Evolutionary conservation across 2,329 filamentous ascomycete species (phyloP).

Genomic region (Colletotrichum brevisporum): DNA sequence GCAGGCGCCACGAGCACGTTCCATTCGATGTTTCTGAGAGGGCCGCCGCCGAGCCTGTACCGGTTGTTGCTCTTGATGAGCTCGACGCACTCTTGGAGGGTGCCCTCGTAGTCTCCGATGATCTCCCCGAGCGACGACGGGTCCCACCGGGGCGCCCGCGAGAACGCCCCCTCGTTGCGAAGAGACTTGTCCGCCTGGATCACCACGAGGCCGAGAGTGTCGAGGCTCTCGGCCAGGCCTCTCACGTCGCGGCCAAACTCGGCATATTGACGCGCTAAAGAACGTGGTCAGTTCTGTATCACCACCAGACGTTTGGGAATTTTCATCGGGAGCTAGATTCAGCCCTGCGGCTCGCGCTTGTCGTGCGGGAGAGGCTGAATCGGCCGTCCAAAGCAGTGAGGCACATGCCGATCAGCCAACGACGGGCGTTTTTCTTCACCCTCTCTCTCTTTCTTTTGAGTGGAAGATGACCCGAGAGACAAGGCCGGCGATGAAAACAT

Average conservation of each 20-base stretch:
- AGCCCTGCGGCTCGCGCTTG: too few species aligned
- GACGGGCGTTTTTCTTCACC: background rate
- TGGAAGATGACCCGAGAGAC: background rate
- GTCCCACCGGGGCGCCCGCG: constrained; percentile 43
- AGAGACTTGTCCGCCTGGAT: constrained; percentile 47
- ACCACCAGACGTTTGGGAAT: background rate
- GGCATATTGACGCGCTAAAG: constrained; percentile 49
- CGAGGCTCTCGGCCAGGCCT: constrained; percentile 49
- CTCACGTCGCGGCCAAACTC: constrained; percentile 51
- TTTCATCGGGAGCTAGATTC: too few species aligned
- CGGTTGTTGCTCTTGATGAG: constrained; percentile 49
- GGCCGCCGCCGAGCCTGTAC: constrained; percentile 45
- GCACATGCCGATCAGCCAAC: constrained; percentile 7
- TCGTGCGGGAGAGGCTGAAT: background rate
- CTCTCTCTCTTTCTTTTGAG: background rate
- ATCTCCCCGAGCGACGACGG: constrained; percentile 43
- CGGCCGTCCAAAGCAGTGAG: background rate
- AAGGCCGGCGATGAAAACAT: background rate
- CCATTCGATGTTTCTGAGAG: constrained; percentile 53
- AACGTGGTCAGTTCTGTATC: constrained; percentile 14
- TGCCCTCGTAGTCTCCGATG: constrained; percentile 50
- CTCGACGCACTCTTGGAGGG: constrained; percentile 50
- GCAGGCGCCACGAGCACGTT: constrained; percentile 52
- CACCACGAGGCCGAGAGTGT: constrained; percentile 49
- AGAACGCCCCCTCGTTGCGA: constrained; percentile 42